Base-by-base conservation (phyloP, 352 stramenopile species). In the Phytophthora litchii region DNA sequence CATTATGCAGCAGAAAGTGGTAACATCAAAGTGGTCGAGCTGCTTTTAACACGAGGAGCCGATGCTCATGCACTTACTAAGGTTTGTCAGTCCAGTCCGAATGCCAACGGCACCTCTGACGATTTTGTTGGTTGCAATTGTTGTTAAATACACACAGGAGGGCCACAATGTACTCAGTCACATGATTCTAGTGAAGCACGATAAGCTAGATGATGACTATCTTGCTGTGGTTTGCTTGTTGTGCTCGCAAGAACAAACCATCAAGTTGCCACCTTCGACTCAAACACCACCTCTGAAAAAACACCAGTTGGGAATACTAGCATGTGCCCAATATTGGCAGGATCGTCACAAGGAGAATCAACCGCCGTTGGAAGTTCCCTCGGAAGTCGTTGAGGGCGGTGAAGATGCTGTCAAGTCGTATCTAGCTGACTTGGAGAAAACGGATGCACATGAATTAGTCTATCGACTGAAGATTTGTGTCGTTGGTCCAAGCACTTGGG, bases 401-500 rank as follows among this genome's bases (percentile, higher is more conserved):
- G 31, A 32, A 32, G 5, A 36, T 12, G 21, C 41, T 17, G 42
- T 60, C n/a, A 38, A n/a, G 11, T 38, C 19, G 34, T 60, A 53
- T 47, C 12, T 60, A 3, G 20, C 27, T 23, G 41, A 53, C 5
- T 16, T 34, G 53, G 29, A 52, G 12, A 38, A 60, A 35, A 60
- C 52, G 6, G 10, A 14, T 16, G 11, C 23, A 6, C n/a, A 10
- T 25, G 5, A 54, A 32, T 4, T 62, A 7, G n/a, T 45, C 4
- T 38, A 51, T 12, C 54, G 54, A 12, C 36, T 17, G n/a, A 63
- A 63, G 29, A 25, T 63, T 5, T 63, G 54, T 9, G n/a, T 63
- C 12, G 37, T 56, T 35, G 54, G 54, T 8, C 55, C 55, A 19
- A 44, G 50, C n/a, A 48, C 59, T 1, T 67, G 44, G 43, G 59